Evolutionary conservation across 208 protist species (phyloP).

Genomic region (Trypanosoma caninum): DNA sequence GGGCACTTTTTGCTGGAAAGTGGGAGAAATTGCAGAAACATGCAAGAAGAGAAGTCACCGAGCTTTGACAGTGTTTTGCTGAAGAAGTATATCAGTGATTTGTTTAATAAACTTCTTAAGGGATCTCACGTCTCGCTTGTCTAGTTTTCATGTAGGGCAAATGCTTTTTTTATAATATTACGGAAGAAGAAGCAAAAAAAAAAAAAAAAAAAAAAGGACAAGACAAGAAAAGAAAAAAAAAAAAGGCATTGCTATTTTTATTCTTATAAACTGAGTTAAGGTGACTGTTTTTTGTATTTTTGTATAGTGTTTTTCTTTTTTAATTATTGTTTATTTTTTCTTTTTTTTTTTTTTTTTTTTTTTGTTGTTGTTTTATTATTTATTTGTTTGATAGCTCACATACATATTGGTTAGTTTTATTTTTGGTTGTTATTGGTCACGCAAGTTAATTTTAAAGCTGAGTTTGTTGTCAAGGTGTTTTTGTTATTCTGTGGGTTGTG

Average conservation of each 20-base stretch:
- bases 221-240: not conserved
- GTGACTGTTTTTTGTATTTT: not conserved
- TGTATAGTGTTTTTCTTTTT: slow-evolving; percentile 12
- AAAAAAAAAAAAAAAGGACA: too few species aligned
- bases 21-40: not conserved
- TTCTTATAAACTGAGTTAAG: not conserved
- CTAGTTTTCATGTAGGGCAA: not conserved
- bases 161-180: too few species aligned
- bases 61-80: slow-evolving; percentile 41
- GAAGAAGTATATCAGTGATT: slow-evolving; percentile 53
- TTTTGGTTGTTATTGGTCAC: too few species aligned
- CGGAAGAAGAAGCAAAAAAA: too few species aligned
- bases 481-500: too few species aligned
- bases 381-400: too few species aligned
- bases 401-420: too few species aligned
- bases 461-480: too few species aligned
- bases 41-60: not conserved
- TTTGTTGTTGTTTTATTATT: slow-evolving; percentile 7
- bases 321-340: not conserved
- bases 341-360: slow-evolving; percentile 14
- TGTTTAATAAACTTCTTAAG: slow-evolving; percentile 36
- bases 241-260: slow-evolving; percentile 1
- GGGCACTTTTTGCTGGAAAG: slow-evolving; percentile 44
- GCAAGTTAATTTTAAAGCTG: too few species aligned
- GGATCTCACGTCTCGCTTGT: slow-evolving; percentile 1